A percentile compares a stretch with the other conserved stretches of the same genome.
Conservation (phyloP, 139 green algal species). For the Haematococcus lacustris region DNA sequence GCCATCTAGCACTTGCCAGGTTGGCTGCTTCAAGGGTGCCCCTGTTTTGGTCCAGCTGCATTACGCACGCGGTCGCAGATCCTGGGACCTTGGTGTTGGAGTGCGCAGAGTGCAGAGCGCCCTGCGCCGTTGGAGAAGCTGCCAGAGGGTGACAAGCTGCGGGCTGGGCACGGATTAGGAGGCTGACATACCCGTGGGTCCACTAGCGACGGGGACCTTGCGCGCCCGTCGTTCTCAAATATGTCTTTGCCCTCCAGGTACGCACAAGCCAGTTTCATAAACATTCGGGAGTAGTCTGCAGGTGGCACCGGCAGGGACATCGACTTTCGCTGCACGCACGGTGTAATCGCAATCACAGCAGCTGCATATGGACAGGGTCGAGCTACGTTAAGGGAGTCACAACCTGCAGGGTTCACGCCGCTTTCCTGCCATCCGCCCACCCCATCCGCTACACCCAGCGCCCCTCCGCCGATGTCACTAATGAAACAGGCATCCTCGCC, state of each 20-base stretch:
- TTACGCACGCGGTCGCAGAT: slow-evolving; percentile 60
- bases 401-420: slow-evolving; percentile 74
- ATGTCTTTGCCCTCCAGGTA: slow-evolving; percentile 53
- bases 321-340: not conserved
- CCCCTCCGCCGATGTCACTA: slow-evolving; percentile 35
- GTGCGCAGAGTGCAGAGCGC: slow-evolving; percentile 53
- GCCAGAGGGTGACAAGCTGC: not conserved
- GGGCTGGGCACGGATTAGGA: not conserved
- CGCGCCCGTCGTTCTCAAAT: slow-evolving; percentile 7
- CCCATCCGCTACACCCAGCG: slow-evolving; percentile 79
- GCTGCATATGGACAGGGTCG: not conserved
- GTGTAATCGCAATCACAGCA: not conserved
- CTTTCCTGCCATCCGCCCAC: slow-evolving; percentile 79
- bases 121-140: slow-evolving; percentile 7
- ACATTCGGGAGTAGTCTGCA: slow-evolving; percentile 65
- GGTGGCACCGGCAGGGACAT: not conserved
- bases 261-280: slow-evolving; percentile 58
- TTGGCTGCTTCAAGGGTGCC: slow-evolving; percentile 43
- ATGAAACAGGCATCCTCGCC: slow-evolving; percentile 86
- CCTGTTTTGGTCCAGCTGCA: slow-evolving; percentile 44
- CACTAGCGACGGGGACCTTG: not conserved
- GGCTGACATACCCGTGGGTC: not conserved
- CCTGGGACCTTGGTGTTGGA: slow-evolving; percentile 51
- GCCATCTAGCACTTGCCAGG: slow-evolving; percentile 50
- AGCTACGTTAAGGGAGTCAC: not conserved